A percentile compares a stretch with the other conserved stretches of the same genome.
Evolutionary conservation across 2,329 filamentous ascomycete genomes (phyloP).

Genomic region (Huntiella decipiens): DNA sequence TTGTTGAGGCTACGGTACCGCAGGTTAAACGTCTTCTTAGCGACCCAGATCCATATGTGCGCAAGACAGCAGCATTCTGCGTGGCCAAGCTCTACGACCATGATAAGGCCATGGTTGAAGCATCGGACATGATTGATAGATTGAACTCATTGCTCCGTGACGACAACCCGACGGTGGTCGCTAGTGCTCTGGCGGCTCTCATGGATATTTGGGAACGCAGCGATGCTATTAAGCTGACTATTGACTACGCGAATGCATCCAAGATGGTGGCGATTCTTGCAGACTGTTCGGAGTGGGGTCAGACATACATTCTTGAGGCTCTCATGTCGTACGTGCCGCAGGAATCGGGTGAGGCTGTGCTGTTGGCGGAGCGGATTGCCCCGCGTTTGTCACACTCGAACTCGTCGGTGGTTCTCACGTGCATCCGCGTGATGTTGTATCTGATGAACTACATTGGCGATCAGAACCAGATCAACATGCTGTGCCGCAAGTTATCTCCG

Average conservation of each 20-base stretch:
- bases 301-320: slow-evolving; percentile 94
- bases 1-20: slow-evolving; percentile 75
- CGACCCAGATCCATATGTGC: slow-evolving; percentile 85
- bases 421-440: slow-evolving; percentile 89
- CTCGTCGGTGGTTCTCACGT: slow-evolving; percentile 87
- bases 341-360: slow-evolving; percentile 67
- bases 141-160: slow-evolving; percentile 81
- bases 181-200: slow-evolving; percentile 72
- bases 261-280: slow-evolving; percentile 95
- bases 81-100: slow-evolving; percentile 98
- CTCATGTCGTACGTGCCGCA: slow-evolving; percentile 96
- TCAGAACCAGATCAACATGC: slow-evolving; percentile 64
- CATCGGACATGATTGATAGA: slow-evolving; percentile 76
- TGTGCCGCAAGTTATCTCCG: slow-evolving; percentile 86
- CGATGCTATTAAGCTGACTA: slow-evolving; percentile 92
- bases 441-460: slow-evolving; percentile 97
- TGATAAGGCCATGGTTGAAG: slow-evolving; percentile 74
- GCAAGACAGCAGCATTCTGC: slow-evolving; percentile 90
- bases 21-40: slow-evolving; percentile 67
- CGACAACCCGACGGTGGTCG: slow-evolving; percentile 93
- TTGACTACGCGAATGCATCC: slow-evolving; percentile 91
- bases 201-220: slow-evolving; percentile 99
- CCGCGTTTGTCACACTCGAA: slow-evolving; percentile 95
- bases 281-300: slow-evolving; percentile 97
- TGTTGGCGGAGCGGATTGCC: slow-evolving; percentile 82